Percentiles rank a stretch among this genome's conserved stretches.
Conservation (phyloP, 2,329 filamentous ascomycete species). For the Gnomoniopsis sp. region DNA sequence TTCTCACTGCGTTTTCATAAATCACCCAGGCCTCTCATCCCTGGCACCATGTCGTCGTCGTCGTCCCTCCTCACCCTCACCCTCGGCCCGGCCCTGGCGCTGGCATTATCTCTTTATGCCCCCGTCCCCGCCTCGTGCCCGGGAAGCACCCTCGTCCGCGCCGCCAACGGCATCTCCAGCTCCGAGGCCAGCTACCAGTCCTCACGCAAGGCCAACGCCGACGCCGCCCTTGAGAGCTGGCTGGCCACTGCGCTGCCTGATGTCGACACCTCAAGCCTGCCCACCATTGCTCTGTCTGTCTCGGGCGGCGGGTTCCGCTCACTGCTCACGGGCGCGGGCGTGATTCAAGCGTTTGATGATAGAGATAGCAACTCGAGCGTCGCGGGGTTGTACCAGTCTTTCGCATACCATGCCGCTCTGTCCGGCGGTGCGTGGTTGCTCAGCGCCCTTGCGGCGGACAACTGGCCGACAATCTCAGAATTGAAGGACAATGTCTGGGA, state of each 20-base stretch:
- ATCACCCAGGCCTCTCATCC: background rate
- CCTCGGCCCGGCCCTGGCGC: background rate
- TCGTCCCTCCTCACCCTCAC: slow-evolving; percentile 4
- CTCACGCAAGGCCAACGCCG: slow-evolving; percentile 9
- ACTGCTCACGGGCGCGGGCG: slow-evolving; percentile 27
- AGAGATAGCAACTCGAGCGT: slow-evolving; percentile 20
- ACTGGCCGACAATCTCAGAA: slow-evolving; percentile 20
- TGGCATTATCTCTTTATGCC: slow-evolving; percentile 9
- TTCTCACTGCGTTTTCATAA: background rate
- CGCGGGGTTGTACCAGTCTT: slow-evolving; percentile 20
- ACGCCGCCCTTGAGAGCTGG: slow-evolving; percentile 9
- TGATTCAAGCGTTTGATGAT: slow-evolving; percentile 25
- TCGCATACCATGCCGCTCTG: slow-evolving; percentile 22
- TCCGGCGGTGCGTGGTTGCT: slow-evolving; percentile 24
- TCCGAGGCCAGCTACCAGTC: slow-evolving; percentile 6
- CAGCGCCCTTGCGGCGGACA: slow-evolving; percentile 17
- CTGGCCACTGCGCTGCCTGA: slow-evolving; percentile 1
- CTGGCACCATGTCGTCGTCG: background rate
- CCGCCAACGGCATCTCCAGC: slow-evolving; percentile 12
- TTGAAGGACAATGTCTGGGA: slow-evolving; percentile 13
- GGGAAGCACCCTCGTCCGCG: slow-evolving; percentile 7
- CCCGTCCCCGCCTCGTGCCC: slow-evolving; percentile 7
- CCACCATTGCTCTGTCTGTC: slow-evolving; percentile 23
- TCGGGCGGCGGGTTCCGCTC: slow-evolving; percentile 29
- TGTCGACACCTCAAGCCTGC: slow-evolving; percentile 15